phyloP scores from a whole-genome alignment of 306 rosid genomes.

The Vicia sativa region DNA sequence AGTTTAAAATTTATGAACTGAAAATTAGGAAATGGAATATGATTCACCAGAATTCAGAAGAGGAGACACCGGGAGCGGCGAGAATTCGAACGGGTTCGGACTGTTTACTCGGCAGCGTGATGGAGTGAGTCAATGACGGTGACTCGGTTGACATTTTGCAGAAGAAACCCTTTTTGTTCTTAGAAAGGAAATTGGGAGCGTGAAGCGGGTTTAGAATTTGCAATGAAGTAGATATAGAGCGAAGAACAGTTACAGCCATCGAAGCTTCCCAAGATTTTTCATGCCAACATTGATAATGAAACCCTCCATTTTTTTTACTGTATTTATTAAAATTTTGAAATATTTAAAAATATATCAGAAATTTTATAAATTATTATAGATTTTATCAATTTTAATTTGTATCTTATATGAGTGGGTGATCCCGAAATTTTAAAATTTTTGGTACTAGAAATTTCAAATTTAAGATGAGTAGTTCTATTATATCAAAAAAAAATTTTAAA shows the following conservation, averaged over 20 bases:
- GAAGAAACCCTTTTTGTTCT: slow-evolving; percentile 32
- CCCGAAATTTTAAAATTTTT: too few relatives aligned
- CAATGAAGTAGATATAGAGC: slow-evolving; percentile 24
- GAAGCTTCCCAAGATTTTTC: not conserved
- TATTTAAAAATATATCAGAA: too few relatives aligned
- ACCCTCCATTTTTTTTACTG: too few relatives aligned
- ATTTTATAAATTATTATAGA: too few relatives aligned
- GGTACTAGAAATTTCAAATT: too few relatives aligned
- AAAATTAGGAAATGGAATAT: not conserved
- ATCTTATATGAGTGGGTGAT: too few relatives aligned
- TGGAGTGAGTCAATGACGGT: slow-evolving; percentile 50
- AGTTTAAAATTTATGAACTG: not conserved
- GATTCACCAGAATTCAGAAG: slow-evolving; percentile 67
- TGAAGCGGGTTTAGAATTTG: slow-evolving; percentile 25
- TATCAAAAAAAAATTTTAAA: too few relatives aligned
- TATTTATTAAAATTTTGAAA: too few relatives aligned
- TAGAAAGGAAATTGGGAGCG: slow-evolving; percentile 21
- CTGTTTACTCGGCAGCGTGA: slow-evolving; percentile 58
- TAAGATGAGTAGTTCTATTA: too few relatives aligned
- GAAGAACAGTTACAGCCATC: slow-evolving; percentile 35
- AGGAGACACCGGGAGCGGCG: slow-evolving; percentile 75
- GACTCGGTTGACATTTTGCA: slow-evolving; percentile 71
- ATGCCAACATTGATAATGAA: too few relatives aligned
- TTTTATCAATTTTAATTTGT: too few relatives aligned
- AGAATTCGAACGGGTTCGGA: slow-evolving; percentile 66